These are phyloP conservation scores for Phytophthora podocarpi DNA, from an alignment of 352 stramenopile genomes.

Conservation along the genomic window DNA sequence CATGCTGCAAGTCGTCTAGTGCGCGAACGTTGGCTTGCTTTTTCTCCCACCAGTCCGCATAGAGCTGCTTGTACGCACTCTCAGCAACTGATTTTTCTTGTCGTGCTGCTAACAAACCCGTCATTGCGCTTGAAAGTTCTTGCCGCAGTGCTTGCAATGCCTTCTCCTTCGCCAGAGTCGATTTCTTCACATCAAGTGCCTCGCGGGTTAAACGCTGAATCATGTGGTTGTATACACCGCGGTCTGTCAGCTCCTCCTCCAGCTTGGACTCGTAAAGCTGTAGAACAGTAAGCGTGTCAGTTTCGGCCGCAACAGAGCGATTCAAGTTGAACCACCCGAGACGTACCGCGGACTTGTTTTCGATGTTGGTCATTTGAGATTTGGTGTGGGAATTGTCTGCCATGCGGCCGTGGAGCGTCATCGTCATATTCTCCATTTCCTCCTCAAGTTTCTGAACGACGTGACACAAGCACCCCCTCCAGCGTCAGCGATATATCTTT, in stretches of 20 bases:
- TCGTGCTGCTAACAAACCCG: slow-evolving; percentile 55
- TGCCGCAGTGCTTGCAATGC: slow-evolving; percentile 56
- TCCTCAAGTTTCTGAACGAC: slow-evolving; percentile 81
- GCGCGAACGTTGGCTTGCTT: slow-evolving; percentile 77
- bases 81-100: slow-evolving; percentile 79
- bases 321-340: background rate
- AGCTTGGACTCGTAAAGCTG: slow-evolving; percentile 83
- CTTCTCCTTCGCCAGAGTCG: slow-evolving; percentile 67
- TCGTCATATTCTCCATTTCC: slow-evolving; percentile 76
- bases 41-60: slow-evolving; percentile 70
- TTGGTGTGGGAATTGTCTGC: slow-evolving; percentile 64
- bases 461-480: too few species aligned
- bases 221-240: slow-evolving; percentile 85
- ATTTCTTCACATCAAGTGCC: slow-evolving; percentile 66
- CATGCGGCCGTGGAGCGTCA: slow-evolving; percentile 67
- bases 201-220: slow-evolving; percentile 74
- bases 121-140: slow-evolving; percentile 59
- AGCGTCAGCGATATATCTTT: too few species aligned
- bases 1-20: slow-evolving; percentile 77
- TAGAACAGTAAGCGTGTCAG: slow-evolving; percentile 2
- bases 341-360: slow-evolving; percentile 77
- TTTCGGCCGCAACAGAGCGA: background rate
- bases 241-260: slow-evolving; percentile 71
- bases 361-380: slow-evolving; percentile 64
- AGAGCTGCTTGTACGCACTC: slow-evolving; percentile 65